phyloP scores from a whole-genome alignment of 2,329 filamentous ascomycete genomes.

The Cordyceps fumosorosea region DNA sequence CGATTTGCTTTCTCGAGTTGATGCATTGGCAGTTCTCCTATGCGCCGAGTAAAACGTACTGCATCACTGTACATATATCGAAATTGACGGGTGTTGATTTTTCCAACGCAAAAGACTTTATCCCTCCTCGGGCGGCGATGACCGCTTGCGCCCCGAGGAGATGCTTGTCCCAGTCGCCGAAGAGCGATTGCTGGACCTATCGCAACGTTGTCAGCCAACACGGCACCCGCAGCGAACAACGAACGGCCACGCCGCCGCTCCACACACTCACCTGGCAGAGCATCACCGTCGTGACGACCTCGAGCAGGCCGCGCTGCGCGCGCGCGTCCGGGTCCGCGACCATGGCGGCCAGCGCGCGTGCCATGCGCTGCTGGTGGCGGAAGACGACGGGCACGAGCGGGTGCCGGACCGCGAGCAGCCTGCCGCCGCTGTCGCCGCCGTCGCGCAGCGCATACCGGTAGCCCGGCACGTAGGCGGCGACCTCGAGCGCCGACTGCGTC shows the following conservation, averaged over 20 bases:
- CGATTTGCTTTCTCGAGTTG: neutral
- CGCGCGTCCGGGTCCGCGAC: conserved; percentile 1
- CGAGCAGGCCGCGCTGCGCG: conserved; percentile 6
- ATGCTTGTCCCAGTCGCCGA: conserved; percentile 14
- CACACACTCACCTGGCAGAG: conserved; percentile 5
- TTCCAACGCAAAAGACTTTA: neutral
- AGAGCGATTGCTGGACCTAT: conserved; percentile 15
- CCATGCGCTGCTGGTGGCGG: conserved; percentile 10
- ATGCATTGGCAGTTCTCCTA: neutral
- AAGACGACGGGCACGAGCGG: conserved; percentile 11
- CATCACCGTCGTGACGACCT: conserved; percentile 8
- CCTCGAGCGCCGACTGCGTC: neutral
- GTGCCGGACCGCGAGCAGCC: conserved; percentile 5
- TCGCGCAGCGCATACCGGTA: neutral
- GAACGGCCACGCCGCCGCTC: no score
- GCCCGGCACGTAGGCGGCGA: neutral
- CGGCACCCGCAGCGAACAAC: no score
- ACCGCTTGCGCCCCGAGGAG: conserved; percentile 14
- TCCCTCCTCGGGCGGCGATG: conserved; percentile 12
- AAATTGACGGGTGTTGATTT: neutral
- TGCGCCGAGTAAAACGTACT: neutral
- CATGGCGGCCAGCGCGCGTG: conserved; percentile 7
- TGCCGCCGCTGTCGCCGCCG: neutral
- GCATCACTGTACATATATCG: conserved; percentile 9
- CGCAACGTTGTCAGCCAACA: neutral